Evolutionary conservation across 441 rosid genomes (phyloP).

Genomic region (Gossypium davidsonii): DNA sequence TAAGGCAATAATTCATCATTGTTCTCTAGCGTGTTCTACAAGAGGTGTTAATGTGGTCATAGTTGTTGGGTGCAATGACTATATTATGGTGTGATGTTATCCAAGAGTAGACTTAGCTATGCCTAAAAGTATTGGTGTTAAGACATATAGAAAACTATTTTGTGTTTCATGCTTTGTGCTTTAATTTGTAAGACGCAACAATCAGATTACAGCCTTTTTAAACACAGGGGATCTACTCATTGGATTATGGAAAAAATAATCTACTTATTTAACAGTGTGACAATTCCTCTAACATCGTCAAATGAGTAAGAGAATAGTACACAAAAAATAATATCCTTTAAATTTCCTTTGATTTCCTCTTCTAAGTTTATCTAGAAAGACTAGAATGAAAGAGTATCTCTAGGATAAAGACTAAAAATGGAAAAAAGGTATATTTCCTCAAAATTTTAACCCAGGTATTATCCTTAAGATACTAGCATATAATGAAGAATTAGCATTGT

Average conservation of each 20-base stretch:
- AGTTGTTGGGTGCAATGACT: neutral
- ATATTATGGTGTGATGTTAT: neutral
- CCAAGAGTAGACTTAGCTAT: neutral
- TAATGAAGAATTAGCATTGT: neutral
- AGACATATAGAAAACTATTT: neutral
- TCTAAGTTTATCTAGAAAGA: constrained; percentile 3
- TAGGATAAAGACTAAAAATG: neutral
- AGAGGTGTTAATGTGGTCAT: neutral
- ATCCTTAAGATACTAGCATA: neutral
- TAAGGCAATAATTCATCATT: neutral
- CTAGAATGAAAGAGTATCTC: neutral
- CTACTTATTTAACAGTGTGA: neutral
- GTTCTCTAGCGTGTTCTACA: neutral
- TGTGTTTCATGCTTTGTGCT: neutral
- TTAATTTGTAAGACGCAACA: neutral
- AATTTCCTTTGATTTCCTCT: constrained; percentile 2
- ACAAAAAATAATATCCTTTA: neutral
- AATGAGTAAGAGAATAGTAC: neutral
- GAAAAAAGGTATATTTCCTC: neutral
- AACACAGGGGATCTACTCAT: neutral
- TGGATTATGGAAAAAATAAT: neutral
- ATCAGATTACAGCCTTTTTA: neutral
- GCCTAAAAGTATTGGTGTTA: neutral
- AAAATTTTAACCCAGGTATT: neutral
- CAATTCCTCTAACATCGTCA: neutral